These are phyloP conservation scores for Lanmaoa pseudosensibilis DNA, from an alignment of 768 basidiomycete species.

Conservation along the genomic window DNA sequence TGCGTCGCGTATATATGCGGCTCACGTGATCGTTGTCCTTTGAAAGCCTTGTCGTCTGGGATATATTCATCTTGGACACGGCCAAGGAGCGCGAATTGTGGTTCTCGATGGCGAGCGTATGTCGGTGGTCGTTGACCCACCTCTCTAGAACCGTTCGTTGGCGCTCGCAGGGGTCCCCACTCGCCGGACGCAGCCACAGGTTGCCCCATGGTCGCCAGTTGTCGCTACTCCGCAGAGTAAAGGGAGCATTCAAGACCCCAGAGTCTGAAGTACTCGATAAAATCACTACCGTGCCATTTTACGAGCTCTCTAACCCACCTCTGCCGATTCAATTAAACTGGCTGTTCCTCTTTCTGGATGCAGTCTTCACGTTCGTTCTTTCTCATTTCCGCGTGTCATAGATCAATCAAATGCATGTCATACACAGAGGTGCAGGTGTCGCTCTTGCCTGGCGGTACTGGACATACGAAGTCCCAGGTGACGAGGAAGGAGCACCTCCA, in stretches of 20 bases:
- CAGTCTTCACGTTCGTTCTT: conserved; percentile 30
- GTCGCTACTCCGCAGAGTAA: conserved; percentile 9
- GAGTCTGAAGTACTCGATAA: conserved; percentile 19
- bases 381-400: background rate
- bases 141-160: background rate
- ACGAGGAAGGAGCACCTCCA: conserved; percentile 14
- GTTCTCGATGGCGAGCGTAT: conserved; percentile 17
- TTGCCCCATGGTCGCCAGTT: conserved; percentile 8
- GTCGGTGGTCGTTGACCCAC: conserved; percentile 11
- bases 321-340: conserved; percentile 26
- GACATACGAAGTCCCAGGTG: conserved; percentile 19
- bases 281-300: conserved; percentile 26
- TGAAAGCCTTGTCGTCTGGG: background rate
- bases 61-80: background rate
- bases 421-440: conserved; percentile 25
- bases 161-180: background rate
- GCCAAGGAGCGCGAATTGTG: background rate
- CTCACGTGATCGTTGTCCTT: conserved; percentile 6
- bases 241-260: conserved; percentile 10
- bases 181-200: background rate
- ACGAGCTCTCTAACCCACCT: conserved; percentile 22
- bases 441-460: conserved; percentile 31
- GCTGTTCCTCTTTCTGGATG: conserved; percentile 30
- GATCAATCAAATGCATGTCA: background rate
- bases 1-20: background rate